Evolutionary conservation across 306 rosid genomes (phyloP).

Genomic region (Gillenia trifoliata): DNA sequence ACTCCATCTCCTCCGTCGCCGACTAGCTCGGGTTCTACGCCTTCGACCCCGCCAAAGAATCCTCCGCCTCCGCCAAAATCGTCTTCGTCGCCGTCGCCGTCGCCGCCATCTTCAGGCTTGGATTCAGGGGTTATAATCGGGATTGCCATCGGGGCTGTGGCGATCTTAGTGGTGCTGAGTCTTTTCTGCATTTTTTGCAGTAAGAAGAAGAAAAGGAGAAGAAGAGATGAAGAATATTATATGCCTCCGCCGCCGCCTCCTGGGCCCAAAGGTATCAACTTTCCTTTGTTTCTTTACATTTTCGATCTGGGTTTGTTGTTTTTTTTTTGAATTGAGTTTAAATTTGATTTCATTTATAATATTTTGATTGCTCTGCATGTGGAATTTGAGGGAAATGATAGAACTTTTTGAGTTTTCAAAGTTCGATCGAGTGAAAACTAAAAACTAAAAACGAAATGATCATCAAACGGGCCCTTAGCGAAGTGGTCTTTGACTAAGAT

Average conservation of each 20-base stretch:
- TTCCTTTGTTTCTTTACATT: background rate
- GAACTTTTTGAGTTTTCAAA: background rate
- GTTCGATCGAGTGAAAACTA: background rate
- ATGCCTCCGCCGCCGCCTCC: slow-evolving; percentile 50
- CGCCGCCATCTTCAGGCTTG: slow-evolving; percentile 30
- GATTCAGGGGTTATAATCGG: slow-evolving; percentile 62
- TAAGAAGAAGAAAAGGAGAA: slow-evolving; percentile 72
- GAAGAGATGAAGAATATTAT: slow-evolving; percentile 47
- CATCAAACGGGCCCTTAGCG: background rate
- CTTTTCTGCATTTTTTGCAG: slow-evolving; percentile 49
- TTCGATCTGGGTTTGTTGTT: background rate
- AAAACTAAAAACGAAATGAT: background rate
- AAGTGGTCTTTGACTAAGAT: background rate
- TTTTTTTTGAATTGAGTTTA: background rate
- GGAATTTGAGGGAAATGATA: background rate
- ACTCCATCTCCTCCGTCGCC: slow-evolving; percentile 23
- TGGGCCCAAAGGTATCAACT: slow-evolving; percentile 59
- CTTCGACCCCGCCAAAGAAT: slow-evolving; percentile 9
- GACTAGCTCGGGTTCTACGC: slow-evolving; percentile 14
- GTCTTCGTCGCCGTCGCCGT: slow-evolving; percentile 23
- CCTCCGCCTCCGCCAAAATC: slow-evolving; percentile 37
- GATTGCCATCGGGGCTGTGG: slow-evolving; percentile 65
- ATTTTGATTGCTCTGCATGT: background rate
- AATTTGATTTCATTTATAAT: background rate
- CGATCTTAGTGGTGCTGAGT: slow-evolving; percentile 49